Base-by-base conservation (phyloP, 768 basidiomycete species). In the Pulveroboletus sp. region DNA sequence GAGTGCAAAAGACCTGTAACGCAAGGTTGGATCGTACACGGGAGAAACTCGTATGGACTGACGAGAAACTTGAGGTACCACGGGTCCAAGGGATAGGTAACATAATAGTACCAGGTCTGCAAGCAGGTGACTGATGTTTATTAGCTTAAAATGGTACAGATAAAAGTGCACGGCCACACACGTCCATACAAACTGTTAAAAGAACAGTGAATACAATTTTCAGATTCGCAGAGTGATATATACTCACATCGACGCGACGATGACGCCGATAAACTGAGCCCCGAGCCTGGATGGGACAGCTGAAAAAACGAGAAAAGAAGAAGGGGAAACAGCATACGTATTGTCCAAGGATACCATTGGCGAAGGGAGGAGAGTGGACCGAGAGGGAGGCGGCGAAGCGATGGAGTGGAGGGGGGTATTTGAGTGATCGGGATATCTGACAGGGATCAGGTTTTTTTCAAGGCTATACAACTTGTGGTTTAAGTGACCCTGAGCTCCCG, bases 51-150 rank as follows among this genome's bases (percentile, higher is more conserved):
- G 10, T n/a, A 29, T 35, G 20, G 23, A 62, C 72, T 54, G 45
- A 81, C 81, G 21, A 81, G 59, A 9, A 62, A 43, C 55, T 75
- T 79, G 49, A 74, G 66, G 14, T 69, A 64, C 77, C 78, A 80
- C 20, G 62, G 57, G 59, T 82, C 81, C 29, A 62, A 68, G 44
- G 77, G 74, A 57, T 81, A 69, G 6, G 48, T 73, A n/a, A 65
- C 69, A 44, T 62, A 81, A 55, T 82, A 83, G 52, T 75, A 80
- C 71, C 72, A 79, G 1, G 73, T 70, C 59, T 84, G 82, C 24
- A 82, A 64, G 33, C 69, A 69, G 6, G 78, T 77, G n/a, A 81
- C 81, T 84, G 36, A 39, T 1, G 49, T n/a, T 31, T 19, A 13
- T 9, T 14, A n/a, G 25, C 14, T 56, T 35, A 33, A 50, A 4